Conservation (phyloP, 805 yeast genomes). For the Peterozyma toletana region DNA sequence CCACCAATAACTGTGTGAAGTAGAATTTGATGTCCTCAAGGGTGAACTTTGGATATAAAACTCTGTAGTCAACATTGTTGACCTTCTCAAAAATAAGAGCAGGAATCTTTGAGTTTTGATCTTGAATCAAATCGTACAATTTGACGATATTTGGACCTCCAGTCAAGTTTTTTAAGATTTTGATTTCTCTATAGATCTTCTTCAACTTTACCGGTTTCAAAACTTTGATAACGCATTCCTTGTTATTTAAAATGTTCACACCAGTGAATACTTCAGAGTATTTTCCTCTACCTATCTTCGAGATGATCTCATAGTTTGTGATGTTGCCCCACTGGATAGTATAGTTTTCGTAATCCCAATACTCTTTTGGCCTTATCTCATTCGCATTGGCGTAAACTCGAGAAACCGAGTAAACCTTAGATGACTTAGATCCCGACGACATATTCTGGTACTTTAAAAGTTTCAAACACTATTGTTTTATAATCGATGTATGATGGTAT, state of each 20-base stretch:
- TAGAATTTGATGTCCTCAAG: slow-evolving; percentile 74
- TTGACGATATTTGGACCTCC: slow-evolving; percentile 79
- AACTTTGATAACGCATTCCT: slow-evolving; percentile 79
- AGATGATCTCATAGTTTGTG: slow-evolving; percentile 76
- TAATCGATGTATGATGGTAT: no score
- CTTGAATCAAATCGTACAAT: slow-evolving; percentile 79
- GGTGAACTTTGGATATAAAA: slow-evolving; percentile 74
- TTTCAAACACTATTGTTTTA: no score
- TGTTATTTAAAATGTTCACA: slow-evolving; percentile 51
- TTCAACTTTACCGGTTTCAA: slow-evolving; percentile 89
- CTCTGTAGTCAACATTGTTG: slow-evolving; percentile 79
- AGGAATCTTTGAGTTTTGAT: slow-evolving; percentile 78
- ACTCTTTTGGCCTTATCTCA: slow-evolving; percentile 64
- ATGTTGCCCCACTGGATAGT: slow-evolving; percentile 80
- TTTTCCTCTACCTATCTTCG: slow-evolving; percentile 87
- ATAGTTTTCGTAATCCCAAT: slow-evolving; percentile 76
- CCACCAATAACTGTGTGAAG: slow-evolving; percentile 74
- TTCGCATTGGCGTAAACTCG: slow-evolving; percentile 81
- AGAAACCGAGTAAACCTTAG: slow-evolving; percentile 47
- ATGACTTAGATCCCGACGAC: not conserved
- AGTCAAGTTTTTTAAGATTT: slow-evolving; percentile 75
- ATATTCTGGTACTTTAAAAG: not conserved
- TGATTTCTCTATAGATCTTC: slow-evolving; percentile 87
- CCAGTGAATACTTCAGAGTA: slow-evolving; percentile 93
- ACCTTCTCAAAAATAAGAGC: slow-evolving; percentile 83